Percentiles rank a stretch among this genome's conserved stretches.
These are phyloP conservation scores for Phytophthora megakarya DNA, from an alignment of 352 stramenopile species.

Conservation along the genomic window DNA sequence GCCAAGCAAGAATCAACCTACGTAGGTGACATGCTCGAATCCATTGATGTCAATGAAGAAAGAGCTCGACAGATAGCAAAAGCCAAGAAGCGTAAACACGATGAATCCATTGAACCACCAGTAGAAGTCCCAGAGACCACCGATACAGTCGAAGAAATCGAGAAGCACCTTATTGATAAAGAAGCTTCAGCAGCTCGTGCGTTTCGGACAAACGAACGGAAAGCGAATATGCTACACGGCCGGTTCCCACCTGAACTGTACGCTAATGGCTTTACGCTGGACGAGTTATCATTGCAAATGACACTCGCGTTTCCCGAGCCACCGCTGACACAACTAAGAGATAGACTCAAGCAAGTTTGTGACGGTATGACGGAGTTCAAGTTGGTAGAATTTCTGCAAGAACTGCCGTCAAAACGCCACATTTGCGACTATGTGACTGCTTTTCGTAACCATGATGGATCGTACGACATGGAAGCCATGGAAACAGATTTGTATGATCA, in stretches of 20 bases:
- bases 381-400: conserved; percentile 82
- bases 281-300: conserved; percentile 59
- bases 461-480: conserved; percentile 55
- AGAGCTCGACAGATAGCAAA: conserved; percentile 49
- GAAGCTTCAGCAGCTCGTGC: conserved; percentile 40
- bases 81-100: conserved; percentile 40
- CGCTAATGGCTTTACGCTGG: conserved; percentile 60
- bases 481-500: conserved; percentile 72
- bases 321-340: conserved; percentile 44
- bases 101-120: conserved; percentile 18
- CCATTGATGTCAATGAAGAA: conserved; percentile 64
- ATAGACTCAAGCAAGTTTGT: conserved; percentile 63
- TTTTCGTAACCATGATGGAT: conserved; percentile 60
- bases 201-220: conserved; percentile 34
- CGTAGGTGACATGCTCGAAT: conserved; percentile 53
- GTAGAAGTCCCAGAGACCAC: conserved; percentile 46
- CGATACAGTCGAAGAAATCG: conserved; percentile 37
- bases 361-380: conserved; percentile 89
- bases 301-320: conserved; percentile 62
- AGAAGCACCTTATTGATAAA: conserved; percentile 61
- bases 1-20: conserved; percentile 60
- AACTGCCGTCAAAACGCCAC: conserved; percentile 92
- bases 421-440: conserved; percentile 75
- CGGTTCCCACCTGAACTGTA: conserved; percentile 71
- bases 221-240: conserved; percentile 70